Conservation (phyloP, 768 basidiomycete species). For the Leccinum broughii region DNA sequence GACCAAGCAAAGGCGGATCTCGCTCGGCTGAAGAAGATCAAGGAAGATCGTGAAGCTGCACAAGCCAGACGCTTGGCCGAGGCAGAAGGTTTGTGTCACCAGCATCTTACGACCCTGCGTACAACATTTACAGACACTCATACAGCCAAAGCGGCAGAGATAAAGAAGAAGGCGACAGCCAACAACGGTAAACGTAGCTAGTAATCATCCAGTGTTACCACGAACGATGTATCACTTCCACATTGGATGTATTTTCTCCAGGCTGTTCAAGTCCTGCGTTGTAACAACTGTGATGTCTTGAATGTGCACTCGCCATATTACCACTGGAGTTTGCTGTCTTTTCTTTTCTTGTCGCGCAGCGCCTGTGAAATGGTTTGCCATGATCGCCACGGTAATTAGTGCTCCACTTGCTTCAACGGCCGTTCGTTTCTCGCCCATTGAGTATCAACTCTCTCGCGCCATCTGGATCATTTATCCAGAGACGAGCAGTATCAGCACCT, state of each 20-base stretch:
- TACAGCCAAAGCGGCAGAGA: slow-evolving; percentile 63
- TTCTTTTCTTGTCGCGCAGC: not conserved
- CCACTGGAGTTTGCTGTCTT: not conserved
- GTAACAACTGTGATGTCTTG: not conserved
- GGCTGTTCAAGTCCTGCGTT: not conserved
- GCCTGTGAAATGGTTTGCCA: not conserved
- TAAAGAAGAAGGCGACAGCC: slow-evolving; percentile 54
- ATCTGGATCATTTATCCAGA: not conserved
- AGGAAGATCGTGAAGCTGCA: slow-evolving; percentile 84
- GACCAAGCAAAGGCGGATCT: slow-evolving; percentile 89
- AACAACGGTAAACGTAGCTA: slow-evolving; percentile 28
- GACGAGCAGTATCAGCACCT: not conserved
- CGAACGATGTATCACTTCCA: slow-evolving; percentile 6
- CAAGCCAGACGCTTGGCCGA: slow-evolving; percentile 88
- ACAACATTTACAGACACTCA: not conserved
- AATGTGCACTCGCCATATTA: not conserved
- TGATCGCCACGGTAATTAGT: not conserved
- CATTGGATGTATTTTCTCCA: not conserved
- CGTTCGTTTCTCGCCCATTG: no score
- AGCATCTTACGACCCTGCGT: not conserved
- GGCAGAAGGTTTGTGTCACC: slow-evolving; percentile 61
- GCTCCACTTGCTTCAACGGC: not conserved
- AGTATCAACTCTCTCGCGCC: no score
- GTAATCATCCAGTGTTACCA: slow-evolving; percentile 23
- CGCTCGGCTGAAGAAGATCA: slow-evolving; percentile 81